Evolutionary conservation across 352 stramenopile species (phyloP), one percentile per base, ranked within the genome.

Genomic region (Pythium brassicae): DNA sequence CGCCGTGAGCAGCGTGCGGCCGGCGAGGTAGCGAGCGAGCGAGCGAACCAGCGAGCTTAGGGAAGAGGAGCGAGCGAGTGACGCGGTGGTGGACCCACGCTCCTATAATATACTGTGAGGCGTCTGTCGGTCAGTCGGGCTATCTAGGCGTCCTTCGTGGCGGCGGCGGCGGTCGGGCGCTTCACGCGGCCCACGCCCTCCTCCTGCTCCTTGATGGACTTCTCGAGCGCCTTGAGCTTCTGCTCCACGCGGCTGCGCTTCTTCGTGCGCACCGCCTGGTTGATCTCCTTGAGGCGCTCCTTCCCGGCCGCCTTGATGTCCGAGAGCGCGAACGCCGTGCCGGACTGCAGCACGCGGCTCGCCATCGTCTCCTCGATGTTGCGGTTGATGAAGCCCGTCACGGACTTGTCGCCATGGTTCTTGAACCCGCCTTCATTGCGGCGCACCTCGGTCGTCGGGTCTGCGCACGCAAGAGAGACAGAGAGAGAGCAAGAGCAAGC

Each of bases 331-430:
- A 94, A 61, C 58, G 74, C 63, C 50, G 78, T 77, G 42, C 84
- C 84, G 1, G 74, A 59, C 58, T 92, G 84, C 53, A 92, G 60
- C 65, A 94, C 84, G 53, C 84, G 84, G 42, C 72, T 87, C 37
- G 84, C 84, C 82, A 94, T 92, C 48, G 91, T 83, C 57, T 94
- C 83, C 58, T 94, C 84, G 49, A 94, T 82, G 69, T 94, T 94
- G 66, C 83, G 76, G 69, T 94, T 90, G 62, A 94, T 94, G 50
- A 92, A 78, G 29, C 76, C 70, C 48, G 84, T 94, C 26, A 92
- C 76, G 4, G 81, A 78, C 59, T 88, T 88, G 63, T 68, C 75
- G 51, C 84, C 84, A 50, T 86, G 60, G 50, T 84, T 76, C 68
- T 94, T 94, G 69, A 92, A 89, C 37, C 69, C 71, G 52, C 71